Base-by-base conservation (phyloP, 2,329 filamentous ascomycete genomes). In the Neonectria coccinea region DNA sequence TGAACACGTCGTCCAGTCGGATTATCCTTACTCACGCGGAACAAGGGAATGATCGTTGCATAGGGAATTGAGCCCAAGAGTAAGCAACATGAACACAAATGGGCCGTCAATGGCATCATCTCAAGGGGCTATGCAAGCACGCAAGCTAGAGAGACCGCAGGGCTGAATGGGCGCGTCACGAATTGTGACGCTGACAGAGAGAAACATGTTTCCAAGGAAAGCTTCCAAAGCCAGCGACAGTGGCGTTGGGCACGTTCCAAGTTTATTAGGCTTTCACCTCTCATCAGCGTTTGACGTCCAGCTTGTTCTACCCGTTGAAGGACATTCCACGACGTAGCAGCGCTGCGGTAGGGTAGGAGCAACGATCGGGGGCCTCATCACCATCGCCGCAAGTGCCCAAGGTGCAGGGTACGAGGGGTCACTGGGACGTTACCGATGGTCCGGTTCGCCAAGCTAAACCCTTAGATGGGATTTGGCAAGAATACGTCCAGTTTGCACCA, bases 351-450 rank as follows among this genome's bases (percentile, higher is more conserved):
- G 42, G 18, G 18, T 22, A 45, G 18, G 18, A 45, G 18, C 42
- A 11, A 45, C 12, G 10, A 22, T 5, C 18, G 10, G 10, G 10
- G 42, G 14, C 42, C 42, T 22, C 42, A 45, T 22, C 42, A 22
- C 14, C 11, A 22, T 44, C 18, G 41, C 41, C 41, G 12, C 41
- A 25, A 6, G 5, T 25, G 25, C 25, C 2, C 25, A 25, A 5
- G 25, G 5, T 25, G 42, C 42, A 45, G 42, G 42, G 42, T 45
- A 45, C 42, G 42, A 39, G 36, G 41, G 42, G 42, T 45, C n/a
- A 44, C 41, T 20, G 8, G 9, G 10, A 45, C 11, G 42, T 44
- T 44, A 44, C 42, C 42, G 42, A 22, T 44, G 42, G 42, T 22
- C 42, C 42, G 42, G 42, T 45, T 45, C 42, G 18, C 42, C 42